Evolutionary conservation across 176 grass and related monocot species (phyloP), one percentile per base, ranked within the genome.

Genomic region (Lolium rigidum): DNA sequence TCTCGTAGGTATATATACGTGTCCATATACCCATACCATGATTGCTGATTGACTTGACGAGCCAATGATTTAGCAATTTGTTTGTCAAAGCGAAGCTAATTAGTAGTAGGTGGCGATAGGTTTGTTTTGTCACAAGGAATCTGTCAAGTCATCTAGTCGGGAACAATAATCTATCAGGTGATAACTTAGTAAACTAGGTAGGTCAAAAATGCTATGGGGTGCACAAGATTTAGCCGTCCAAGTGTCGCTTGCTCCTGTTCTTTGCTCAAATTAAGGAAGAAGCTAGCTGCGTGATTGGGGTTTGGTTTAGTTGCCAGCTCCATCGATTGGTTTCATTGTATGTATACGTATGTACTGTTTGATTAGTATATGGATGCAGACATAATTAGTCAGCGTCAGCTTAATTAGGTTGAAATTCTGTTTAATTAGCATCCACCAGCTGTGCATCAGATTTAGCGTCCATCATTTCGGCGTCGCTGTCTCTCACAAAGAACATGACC

Each of bases 191-290:
- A 82, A 82, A 22, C 12, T 46, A 20, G 20, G 7, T 13, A 7
- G 35, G n/a, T 2, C 49, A 22, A 70, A 7, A 7, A 24, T 25
- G 7, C 5, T 7, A 43, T 43, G 31, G 31, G 2, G 8, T 35
- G 13, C 38, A 26, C 67, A 59, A 46, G 50, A 46, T 57, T 58
- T 48, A 20, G 41, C 55, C 39, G 55, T 84, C 82, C 82, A 84
- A 16, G 55, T 84, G 55, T 84, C 46, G 15, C 24, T 1, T 47
- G 54, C 54, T 61, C 66, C 20, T 8, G 37, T 51, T 28, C 28
- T 9, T 55, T 39, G 80, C 65, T 56, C 64, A 70, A 39, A 56
- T 82, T 57, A 56, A 43, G 13, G 35, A 24, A 16, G 10, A 55
- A 25, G 7, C 35, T 44, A 25, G 7, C 35, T 44, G 38, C 14